Evolutionary conservation across 495 filamentous ascomycete genomes (phyloP), one percentile per base, ranked within the genome.

Genomic region (Penicillium pulvis): DNA sequence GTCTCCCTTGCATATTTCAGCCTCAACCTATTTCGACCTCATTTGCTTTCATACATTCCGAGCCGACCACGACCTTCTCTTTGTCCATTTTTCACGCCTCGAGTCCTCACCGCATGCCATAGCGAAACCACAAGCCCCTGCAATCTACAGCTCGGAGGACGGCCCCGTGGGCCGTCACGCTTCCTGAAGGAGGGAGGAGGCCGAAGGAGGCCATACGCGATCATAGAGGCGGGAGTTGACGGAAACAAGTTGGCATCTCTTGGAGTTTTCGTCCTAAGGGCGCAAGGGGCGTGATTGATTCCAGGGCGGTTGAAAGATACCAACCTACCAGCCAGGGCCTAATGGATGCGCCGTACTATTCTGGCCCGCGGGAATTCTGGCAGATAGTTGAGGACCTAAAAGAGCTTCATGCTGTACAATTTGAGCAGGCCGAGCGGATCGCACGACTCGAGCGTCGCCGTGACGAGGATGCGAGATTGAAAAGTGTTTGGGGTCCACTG

Each of bases 361-460:
- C 86, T 70, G 83, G 82, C 48, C 85, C 86, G 57, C 83, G 82
- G 65, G 88, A 96, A 73, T 79, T 93, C 56, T 93, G 90, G 83
- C 87, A 87, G 76, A 81, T 96, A 57, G 88, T 93, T 69, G 89
- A 90, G 77, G 91, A 96, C 64, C 80, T 97, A 76, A 91, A 87
- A 73, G 87, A 90, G 66, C 78, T 96, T 42, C 89, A 93, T 60
- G 78, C 85, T 58, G 79, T 88, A 49, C 91, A 96, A 70, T 81
- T 82, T 62, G 86, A 90, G 62, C 91, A 96, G 74, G 80, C 84
- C n/a, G 91, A 96, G 62, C 82, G 92, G 53, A 78, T 97, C 58
- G 75, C 85, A 24, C 78, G 88, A 49, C 77, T 97, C 54, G 92
- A 97, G 73, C 87, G 90, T 59, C 86, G 87, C 55, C 89, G 91